Percentiles rank a stretch among this genome's conserved stretches.
Conservation (phyloP, 2,329 filamentous ascomycete species). For the Nigrograna mackinnonii region DNA sequence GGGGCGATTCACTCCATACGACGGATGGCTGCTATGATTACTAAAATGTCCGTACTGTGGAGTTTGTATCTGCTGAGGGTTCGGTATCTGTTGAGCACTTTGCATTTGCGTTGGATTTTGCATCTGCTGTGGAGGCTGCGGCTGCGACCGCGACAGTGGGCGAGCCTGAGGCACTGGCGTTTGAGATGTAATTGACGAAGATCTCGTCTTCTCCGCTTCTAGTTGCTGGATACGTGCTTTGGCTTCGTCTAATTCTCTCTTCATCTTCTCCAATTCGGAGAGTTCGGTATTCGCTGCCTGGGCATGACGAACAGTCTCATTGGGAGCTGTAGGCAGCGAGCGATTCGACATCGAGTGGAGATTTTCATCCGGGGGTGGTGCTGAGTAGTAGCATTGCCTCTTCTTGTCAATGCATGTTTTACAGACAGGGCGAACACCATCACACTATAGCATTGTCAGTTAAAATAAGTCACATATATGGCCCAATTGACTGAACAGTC, state of each 20-base stretch:
- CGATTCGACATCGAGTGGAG: constrained; percentile 13
- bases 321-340: constrained; percentile 2
- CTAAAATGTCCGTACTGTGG: constrained; percentile 25
- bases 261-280: constrained; percentile 37
- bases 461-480: neutral
- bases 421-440: constrained; percentile 37
- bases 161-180: constrained; percentile 23
- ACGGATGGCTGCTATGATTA: constrained; percentile 20
- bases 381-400: constrained; percentile 36
- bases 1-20: constrained; percentile 26
- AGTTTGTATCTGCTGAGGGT: constrained; percentile 13
- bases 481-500: neutral
- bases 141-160: constrained; percentile 15
- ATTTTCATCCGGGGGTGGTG: constrained; percentile 16
- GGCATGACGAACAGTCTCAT: constrained; percentile 17
- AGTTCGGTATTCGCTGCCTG: constrained; percentile 23
- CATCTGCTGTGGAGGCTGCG: constrained; percentile 15
- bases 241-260: constrained; percentile 39
- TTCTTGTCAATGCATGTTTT: constrained; percentile 39
- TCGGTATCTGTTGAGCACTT: constrained; percentile 5
- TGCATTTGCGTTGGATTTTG: constrained; percentile 18
- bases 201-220: constrained; percentile 30
- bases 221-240: constrained; percentile 37
- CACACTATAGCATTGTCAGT: constrained; percentile 25
- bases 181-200: constrained; percentile 25